Conservation (phyloP, 2,329 filamentous ascomycete genomes). For the Fusarium xylarioides region DNA sequence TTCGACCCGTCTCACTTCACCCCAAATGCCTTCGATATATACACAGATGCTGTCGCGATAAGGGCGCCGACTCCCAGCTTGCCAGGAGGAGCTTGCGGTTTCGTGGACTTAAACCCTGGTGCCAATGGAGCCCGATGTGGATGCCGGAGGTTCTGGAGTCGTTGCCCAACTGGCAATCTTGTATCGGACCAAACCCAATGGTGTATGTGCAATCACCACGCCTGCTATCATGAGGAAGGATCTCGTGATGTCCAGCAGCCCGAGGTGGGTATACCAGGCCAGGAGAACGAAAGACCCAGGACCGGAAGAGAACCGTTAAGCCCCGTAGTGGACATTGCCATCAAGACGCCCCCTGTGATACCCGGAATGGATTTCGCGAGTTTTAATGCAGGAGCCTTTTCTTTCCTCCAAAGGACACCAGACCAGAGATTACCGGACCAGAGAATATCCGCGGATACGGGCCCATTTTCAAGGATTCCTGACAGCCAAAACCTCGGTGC, state of each 20-base stretch:
- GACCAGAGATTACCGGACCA: slow-evolving; percentile 35
- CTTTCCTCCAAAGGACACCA: slow-evolving; percentile 48
- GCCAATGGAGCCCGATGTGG: slow-evolving; percentile 64
- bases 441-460: slow-evolving; percentile 42
- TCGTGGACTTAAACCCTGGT: slow-evolving; percentile 62
- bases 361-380: slow-evolving; percentile 54
- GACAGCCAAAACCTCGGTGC: slow-evolving; percentile 33
- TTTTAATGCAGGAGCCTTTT: slow-evolving; percentile 46
- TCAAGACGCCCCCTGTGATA: slow-evolving; percentile 50
- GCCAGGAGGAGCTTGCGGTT: slow-evolving; percentile 66
- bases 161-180: slow-evolving; percentile 48
- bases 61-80: slow-evolving; percentile 47
- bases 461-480: slow-evolving; percentile 17
- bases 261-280: slow-evolving; percentile 46
- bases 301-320: slow-evolving; percentile 61
- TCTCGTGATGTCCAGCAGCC: slow-evolving; percentile 38
- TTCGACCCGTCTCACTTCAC: slow-evolving; percentile 56
- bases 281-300: slow-evolving; percentile 64
- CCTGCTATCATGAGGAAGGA: slow-evolving; percentile 67
- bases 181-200: slow-evolving; percentile 57
- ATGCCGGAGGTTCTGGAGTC: slow-evolving; percentile 69
- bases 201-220: slow-evolving; percentile 72
- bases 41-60: slow-evolving; percentile 56
- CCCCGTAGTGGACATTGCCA: slow-evolving; percentile 60
- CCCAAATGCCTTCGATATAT: slow-evolving; percentile 64